Conservation (phyloP, 2,329 filamentous ascomycete species). For the Coleophoma crateriformis region DNA sequence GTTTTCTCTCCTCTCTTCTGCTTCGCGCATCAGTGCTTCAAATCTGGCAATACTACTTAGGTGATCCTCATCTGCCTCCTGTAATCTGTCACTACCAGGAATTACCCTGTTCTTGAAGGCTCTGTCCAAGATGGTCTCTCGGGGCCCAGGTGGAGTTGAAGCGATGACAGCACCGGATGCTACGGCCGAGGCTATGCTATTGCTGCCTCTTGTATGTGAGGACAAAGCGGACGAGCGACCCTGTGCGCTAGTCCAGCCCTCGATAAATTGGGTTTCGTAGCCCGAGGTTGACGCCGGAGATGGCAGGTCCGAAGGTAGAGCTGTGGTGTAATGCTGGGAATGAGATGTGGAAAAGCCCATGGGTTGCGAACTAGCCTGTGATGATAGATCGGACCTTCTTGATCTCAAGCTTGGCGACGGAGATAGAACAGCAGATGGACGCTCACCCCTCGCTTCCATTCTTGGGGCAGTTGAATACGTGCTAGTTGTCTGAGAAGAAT, state of each 20-base stretch:
- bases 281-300: constrained; percentile 47
- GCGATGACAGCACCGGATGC: constrained; percentile 34
- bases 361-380: constrained; percentile 34
- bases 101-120: constrained; percentile 60
- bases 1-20: constrained; percentile 39
- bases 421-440: constrained; percentile 47
- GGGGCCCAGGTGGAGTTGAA: constrained; percentile 37
- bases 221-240: constrained; percentile 53
- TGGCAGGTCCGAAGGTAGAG: constrained; percentile 49
- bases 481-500: constrained; percentile 41
- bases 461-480: constrained; percentile 31
- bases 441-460: constrained; percentile 12
- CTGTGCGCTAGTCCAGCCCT: constrained; percentile 55
- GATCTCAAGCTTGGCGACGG: constrained; percentile 57
- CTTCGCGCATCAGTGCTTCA: constrained; percentile 59
- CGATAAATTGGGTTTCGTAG: constrained; percentile 52
- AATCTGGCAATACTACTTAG: constrained; percentile 60
- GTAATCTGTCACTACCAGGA: constrained; percentile 49
- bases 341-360: constrained; percentile 39
- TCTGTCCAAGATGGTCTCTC: constrained; percentile 62
- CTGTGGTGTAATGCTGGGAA: constrained; percentile 44
- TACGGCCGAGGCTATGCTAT: constrained; percentile 46
- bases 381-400: constrained; percentile 54
- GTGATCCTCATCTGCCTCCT: constrained; percentile 49
- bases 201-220: constrained; percentile 46